phyloP scores from a whole-genome alignment of 2,329 filamentous ascomycete species.

The Penicillium concentricum region DNA sequence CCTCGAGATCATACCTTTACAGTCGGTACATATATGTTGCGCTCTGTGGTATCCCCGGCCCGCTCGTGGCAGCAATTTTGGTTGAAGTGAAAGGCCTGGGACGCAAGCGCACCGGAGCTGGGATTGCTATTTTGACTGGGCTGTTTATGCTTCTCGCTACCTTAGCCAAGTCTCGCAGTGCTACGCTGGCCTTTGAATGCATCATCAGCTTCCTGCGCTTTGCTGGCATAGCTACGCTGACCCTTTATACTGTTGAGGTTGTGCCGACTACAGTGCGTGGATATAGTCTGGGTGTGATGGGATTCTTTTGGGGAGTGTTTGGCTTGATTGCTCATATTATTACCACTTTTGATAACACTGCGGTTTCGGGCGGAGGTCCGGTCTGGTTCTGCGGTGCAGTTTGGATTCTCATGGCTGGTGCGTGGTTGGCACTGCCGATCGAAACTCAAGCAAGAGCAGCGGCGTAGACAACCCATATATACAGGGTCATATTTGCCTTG shows the following conservation, averaged over 20 bases:
- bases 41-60: constrained; percentile 19
- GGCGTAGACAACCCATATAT: neutral
- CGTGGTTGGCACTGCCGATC: constrained; percentile 11
- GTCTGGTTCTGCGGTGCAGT: constrained; percentile 24
- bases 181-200: constrained; percentile 15
- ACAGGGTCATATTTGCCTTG: no score
- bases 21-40: constrained; percentile 16
- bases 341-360: constrained; percentile 6
- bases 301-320: constrained; percentile 15
- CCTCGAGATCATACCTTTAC: constrained; percentile 15
- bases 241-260: constrained; percentile 19
- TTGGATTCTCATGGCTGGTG: constrained; percentile 21
- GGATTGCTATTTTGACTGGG: constrained; percentile 16
- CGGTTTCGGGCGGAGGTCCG: constrained; percentile 4
- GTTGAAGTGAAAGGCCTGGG: constrained; percentile 15
- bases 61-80: constrained; percentile 12
- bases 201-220: constrained; percentile 17
- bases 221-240: constrained; percentile 14
- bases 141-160: constrained; percentile 19
- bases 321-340: constrained; percentile 15
- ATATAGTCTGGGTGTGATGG: constrained; percentile 12
- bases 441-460: constrained; percentile 7
- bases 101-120: constrained; percentile 15
- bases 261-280: constrained; percentile 14
- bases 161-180: constrained; percentile 7